Base-by-base conservation (phyloP, 768 basidiomycete genomes). In the Pleurotus eryngii region DNA sequence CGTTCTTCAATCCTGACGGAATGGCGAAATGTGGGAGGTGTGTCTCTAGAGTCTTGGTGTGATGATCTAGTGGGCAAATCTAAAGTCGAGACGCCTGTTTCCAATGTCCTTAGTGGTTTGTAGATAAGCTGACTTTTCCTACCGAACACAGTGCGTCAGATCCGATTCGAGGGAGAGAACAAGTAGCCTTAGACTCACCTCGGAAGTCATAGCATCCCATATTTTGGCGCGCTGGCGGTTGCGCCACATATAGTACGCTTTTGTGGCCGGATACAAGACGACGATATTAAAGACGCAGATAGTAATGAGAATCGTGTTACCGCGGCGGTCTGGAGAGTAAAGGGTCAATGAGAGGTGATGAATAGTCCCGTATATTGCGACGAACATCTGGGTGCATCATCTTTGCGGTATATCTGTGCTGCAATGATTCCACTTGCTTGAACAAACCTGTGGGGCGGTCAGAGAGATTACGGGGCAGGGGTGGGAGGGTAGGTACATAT, bases 11-110 rank as follows among this genome's bases (percentile, higher is more conserved):
- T 35, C 30, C 30, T 35, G n/a, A 35, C 30, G 11, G 9, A 35
- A 9, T 35, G 11, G 30, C 30, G 30, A 35, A 35, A 35, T 11
- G 30, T 35, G 30, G 30, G 30, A 35, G 30, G 30, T 3, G 1
- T 35, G 30, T 35, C 11, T 35, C 30, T 35, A 35, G 30, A 35
- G 30, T 35, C 30, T 35, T 35, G 30, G 30, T 35, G 30, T 35
- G 30, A 9, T 17, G 11, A 12, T 22, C 61, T 69, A 84, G 68
- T 86, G 80, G 3, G 81, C 82, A 59, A 86, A 86, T 35, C 82
- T 72, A 65, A 85, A 87, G 65, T 86, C 83, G 27, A 87, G 74
- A n/a, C 83, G 74, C 58, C 78, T 74, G 58, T 85, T 87, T 35
- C 85, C 85, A 20, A 76, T 63, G 61, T 89, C 85, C 18, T 66